Percentiles rank a stretch among this genome's conserved stretches.
Conservation (phyloP, 1,284 basidiomycete species). For the Cryptococcus depauperatus region DNA sequence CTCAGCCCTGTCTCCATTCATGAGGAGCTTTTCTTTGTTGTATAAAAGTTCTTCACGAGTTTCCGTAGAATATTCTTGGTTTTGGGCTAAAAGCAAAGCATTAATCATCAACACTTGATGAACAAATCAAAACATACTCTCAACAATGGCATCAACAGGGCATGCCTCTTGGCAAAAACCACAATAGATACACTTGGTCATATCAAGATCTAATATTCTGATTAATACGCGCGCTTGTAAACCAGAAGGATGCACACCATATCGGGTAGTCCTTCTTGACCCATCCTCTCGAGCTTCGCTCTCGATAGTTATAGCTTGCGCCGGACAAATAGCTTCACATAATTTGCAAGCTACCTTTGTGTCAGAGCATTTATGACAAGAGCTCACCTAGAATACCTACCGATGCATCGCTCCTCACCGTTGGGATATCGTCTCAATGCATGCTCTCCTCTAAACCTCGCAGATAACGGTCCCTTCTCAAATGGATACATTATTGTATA, state of each 20-base stretch:
- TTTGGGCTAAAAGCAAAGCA: conserved; percentile 59
- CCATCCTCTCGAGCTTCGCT: conserved; percentile 93
- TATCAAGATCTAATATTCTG: conserved; percentile 73
- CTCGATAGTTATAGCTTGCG: conserved; percentile 99
- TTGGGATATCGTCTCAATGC: conserved; percentile 96
- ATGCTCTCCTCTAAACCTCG: conserved; percentile 98
- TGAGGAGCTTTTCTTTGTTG: conserved; percentile 92
- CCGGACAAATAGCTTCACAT: conserved; percentile 98
- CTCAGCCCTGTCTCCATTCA: conserved; percentile 93
- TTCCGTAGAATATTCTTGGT: conserved; percentile 93
- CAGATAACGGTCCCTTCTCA: conserved; percentile 95
- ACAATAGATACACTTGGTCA: conserved; percentile 89
- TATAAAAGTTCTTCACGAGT: conserved; percentile 97
- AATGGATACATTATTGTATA: conserved; percentile 89
- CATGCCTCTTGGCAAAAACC: conserved; percentile 98
- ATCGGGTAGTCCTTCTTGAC: conserved; percentile 93
- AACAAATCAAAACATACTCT: conserved; percentile 61
- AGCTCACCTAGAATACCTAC: conserved; percentile 48
- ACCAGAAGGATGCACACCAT: conserved; percentile 52
- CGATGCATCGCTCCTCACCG: conserved; percentile 98
- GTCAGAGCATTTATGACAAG: background rate
- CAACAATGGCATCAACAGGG: conserved; percentile 98
- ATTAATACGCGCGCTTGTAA: conserved; percentile 9
- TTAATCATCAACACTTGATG: background rate
- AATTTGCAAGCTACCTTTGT: conserved; percentile 87